Conservation (phyloP, 2,329 filamentous ascomycete genomes). For the Exophiala mesophila region DNA sequence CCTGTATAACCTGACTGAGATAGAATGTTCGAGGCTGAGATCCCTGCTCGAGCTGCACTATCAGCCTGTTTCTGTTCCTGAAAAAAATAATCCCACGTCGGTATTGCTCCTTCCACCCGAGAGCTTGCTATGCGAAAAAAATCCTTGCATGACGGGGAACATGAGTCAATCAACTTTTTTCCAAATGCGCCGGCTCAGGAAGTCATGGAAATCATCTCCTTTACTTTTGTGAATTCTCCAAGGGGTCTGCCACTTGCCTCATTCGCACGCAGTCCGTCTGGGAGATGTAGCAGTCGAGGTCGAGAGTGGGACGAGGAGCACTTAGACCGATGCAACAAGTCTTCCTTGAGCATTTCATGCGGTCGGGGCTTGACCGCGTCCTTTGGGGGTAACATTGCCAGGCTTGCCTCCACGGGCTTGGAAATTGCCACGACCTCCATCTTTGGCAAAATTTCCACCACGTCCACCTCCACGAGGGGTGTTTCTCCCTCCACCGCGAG, state of each 20-base stretch:
- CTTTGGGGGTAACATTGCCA: constrained; percentile 47
- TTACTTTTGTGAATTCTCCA: constrained; percentile 13
- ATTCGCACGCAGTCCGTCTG: neutral
- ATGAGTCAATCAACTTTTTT: constrained; percentile 23
- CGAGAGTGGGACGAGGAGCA: constrained; percentile 1
- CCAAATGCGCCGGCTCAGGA: constrained; percentile 22
- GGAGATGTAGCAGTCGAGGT: too few species aligned
- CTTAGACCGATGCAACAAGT: constrained; percentile 2
- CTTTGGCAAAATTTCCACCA: constrained; percentile 59
- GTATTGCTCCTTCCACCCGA: constrained; percentile 15
- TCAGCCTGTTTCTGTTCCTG: constrained; percentile 9
- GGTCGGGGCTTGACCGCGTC: constrained; percentile 42
- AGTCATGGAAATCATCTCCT: constrained; percentile 9
- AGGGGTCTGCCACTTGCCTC: neutral
- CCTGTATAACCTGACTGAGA: too few species aligned
- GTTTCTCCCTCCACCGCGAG: constrained; percentile 58
- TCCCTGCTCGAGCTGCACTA: too few species aligned
- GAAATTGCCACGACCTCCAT: constrained; percentile 62
- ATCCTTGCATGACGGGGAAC: constrained; percentile 7
- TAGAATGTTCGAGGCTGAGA: too few species aligned
- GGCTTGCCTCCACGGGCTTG: constrained; percentile 61
- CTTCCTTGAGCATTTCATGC: constrained; percentile 38
- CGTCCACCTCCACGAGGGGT: constrained; percentile 59
- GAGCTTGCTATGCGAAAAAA: constrained; percentile 23
- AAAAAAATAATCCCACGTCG: constrained; percentile 3